Percentiles rank a stretch among this genome's conserved stretches.
phyloP scores from a whole-genome alignment of 768 basidiomycete species.

The Boletus vermiculosoides region DNA sequence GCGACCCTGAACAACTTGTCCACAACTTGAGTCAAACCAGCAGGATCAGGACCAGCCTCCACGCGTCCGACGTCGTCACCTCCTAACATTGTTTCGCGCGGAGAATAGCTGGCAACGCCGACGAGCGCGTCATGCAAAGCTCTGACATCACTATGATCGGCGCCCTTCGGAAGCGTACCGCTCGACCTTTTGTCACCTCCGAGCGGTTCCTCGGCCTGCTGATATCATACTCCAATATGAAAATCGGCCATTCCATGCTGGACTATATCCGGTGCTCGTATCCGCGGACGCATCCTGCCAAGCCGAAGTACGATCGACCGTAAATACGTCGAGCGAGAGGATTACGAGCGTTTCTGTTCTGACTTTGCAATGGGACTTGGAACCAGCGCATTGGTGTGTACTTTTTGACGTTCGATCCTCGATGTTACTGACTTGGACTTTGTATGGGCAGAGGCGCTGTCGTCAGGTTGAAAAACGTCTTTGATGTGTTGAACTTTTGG shows the following conservation, averaged over 20 bases:
- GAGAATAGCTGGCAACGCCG: neutral
- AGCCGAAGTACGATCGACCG: neutral
- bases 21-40: neutral
- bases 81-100: neutral
- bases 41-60: conserved; percentile 9
- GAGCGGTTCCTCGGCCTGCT: neutral
- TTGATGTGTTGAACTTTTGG: neutral
- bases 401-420: neutral
- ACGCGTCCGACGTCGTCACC: neutral
- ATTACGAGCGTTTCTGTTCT: neutral
- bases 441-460: neutral
- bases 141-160: neutral
- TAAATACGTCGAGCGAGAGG: neutral
- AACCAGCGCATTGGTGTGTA: neutral
- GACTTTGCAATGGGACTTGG: neutral
- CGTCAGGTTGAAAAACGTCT: neutral
- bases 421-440: neutral
- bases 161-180: neutral
- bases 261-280: neutral
- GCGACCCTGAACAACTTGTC: neutral
- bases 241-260: neutral
- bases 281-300: neutral
- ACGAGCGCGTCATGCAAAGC: neutral
- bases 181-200: neutral
- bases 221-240: neutral